Conservation (phyloP, 805 yeast species). For the Groenewaldozyma salmanticensis region DNA sequence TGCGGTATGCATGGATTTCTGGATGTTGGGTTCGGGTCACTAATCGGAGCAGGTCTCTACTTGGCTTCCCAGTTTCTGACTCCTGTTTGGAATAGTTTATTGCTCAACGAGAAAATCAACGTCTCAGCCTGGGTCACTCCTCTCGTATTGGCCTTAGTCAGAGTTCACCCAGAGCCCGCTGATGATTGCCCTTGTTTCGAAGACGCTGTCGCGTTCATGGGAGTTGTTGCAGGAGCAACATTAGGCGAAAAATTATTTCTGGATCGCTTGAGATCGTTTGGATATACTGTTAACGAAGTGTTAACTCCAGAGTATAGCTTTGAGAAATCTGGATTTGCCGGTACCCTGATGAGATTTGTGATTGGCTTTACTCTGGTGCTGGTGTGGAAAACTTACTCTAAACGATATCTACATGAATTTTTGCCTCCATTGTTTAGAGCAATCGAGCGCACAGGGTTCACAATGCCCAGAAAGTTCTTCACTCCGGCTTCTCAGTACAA, state of each 20-base stretch:
- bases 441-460: constrained; percentile 28
- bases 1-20: constrained; percentile 97
- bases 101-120: background rate
- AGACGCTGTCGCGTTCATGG: constrained; percentile 87
- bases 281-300: background rate
- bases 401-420: constrained; percentile 49
- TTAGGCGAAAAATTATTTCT: constrained; percentile 41
- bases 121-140: constrained; percentile 4
- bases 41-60: constrained; percentile 45
- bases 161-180: constrained; percentile 70
- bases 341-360: constrained; percentile 38
- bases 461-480: constrained; percentile 32
- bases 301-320: constrained; percentile 9
- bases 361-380: constrained; percentile 57
- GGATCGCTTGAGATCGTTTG: constrained; percentile 3
- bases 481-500: constrained; percentile 29
- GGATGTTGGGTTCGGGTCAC: constrained; percentile 59
- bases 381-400: constrained; percentile 65
- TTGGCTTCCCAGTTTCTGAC: constrained; percentile 40
- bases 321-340: constrained; percentile 15
- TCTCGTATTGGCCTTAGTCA: constrained; percentile 31
- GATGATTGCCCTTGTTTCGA: constrained; percentile 96
- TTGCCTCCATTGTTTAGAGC: constrained; percentile 51
- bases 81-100: constrained; percentile 15
- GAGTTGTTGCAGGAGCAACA: constrained; percentile 75